Conservation (phyloP, 2,329 filamentous ascomycete genomes). For the Cladosporium sp. region DNA sequence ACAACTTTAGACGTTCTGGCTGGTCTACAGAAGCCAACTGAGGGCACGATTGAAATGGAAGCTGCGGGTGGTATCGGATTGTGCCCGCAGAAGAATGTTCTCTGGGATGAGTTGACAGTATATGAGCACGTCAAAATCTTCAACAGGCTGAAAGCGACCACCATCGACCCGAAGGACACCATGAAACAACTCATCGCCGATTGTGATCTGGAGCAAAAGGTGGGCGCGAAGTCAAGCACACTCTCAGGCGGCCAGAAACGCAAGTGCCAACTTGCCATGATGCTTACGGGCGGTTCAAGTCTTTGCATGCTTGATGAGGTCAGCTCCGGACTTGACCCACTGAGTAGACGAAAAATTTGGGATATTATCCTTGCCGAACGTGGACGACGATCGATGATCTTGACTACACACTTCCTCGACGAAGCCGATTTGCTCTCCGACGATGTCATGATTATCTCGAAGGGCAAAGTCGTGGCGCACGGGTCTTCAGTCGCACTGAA, state of each 20-base stretch:
- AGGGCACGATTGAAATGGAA: slow-evolving; percentile 75
- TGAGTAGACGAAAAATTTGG: slow-evolving; percentile 89
- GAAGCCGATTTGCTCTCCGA: slow-evolving; percentile 89
- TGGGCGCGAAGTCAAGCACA: slow-evolving; percentile 70
- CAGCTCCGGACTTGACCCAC: slow-evolving; percentile 81
- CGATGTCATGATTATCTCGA: slow-evolving; percentile 84
- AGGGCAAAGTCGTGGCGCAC: slow-evolving; percentile 76
- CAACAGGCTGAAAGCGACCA: slow-evolving; percentile 73
- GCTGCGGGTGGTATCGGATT: slow-evolving; percentile 79
- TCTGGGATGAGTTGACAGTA: slow-evolving; percentile 88
- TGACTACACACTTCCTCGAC: slow-evolving; percentile 93
- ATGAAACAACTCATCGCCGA: slow-evolving; percentile 65
- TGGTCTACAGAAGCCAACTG: slow-evolving; percentile 75
- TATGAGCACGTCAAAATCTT: slow-evolving; percentile 83
- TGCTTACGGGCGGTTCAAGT: slow-evolving; percentile 86
- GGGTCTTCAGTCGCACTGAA: slow-evolving; percentile 88
- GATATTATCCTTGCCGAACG: slow-evolving; percentile 86
- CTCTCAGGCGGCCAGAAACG: slow-evolving; percentile 89
- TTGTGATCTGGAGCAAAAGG: slow-evolving; percentile 76
- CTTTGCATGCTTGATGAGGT: slow-evolving; percentile 93
- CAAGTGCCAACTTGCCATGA: slow-evolving; percentile 90
- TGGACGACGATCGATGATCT: slow-evolving; percentile 75
- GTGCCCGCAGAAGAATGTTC: slow-evolving; percentile 89
- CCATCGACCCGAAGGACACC: slow-evolving; percentile 61
- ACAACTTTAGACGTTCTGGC: slow-evolving; percentile 88